phyloP scores from a whole-genome alignment of 306 rosid species.

The Cucurbita pepo region DNA sequence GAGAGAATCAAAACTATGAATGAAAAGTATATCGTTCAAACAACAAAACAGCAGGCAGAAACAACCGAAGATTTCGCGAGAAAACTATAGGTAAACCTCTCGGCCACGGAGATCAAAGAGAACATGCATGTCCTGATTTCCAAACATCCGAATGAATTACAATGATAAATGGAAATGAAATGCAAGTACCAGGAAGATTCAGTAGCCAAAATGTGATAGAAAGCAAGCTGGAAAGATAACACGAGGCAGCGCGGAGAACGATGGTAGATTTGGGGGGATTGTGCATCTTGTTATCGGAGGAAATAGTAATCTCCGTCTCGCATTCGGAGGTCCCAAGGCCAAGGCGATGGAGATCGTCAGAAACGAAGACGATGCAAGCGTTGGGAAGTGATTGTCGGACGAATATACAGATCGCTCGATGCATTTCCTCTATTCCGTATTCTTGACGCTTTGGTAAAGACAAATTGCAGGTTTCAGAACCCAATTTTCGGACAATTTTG shows the following conservation, averaged over 20 bases:
- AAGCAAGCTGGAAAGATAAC: background rate
- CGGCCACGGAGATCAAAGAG: background rate
- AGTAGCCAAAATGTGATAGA: background rate
- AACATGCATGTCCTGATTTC: background rate
- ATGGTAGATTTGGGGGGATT: background rate
- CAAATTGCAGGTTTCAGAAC: background rate
- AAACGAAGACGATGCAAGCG: background rate
- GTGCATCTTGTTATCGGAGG: background rate
- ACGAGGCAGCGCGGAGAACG: background rate
- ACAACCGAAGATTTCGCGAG: too few species aligned
- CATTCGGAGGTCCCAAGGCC: constrained; percentile 19
- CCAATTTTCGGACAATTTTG: background rate
- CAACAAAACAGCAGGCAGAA: too few species aligned
- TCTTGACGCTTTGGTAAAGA: background rate
- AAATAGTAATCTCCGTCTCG: background rate
- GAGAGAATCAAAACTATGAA: background rate
- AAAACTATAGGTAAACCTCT: too few species aligned
- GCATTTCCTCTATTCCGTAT: background rate
- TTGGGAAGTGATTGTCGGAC: background rate
- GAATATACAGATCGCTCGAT: background rate
- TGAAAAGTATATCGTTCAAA: background rate
- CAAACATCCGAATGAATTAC: background rate
- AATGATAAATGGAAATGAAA: background rate
- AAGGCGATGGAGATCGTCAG: constrained; percentile 15
- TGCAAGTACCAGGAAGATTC: constrained; percentile 1